These are phyloP conservation scores for Cetraspora pellucida DNA, from an alignment of 192 early-diverging fungal genomes.

Conservation along the genomic window DNA sequence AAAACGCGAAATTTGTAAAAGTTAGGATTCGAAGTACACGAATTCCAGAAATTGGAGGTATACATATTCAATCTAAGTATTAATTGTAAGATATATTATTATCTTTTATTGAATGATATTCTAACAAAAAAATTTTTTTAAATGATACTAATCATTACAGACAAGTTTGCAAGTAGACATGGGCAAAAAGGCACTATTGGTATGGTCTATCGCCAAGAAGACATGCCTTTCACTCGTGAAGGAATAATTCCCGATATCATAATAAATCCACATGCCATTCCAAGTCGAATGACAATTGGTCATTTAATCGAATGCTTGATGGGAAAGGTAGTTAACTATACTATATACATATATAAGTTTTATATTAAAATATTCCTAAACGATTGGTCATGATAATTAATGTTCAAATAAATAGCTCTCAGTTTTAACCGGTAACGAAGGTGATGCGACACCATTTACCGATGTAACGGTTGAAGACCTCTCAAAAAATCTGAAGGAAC, in stretches of 20 bases:
- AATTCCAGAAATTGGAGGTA: conserved; percentile 97
- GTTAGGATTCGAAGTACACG: conserved; percentile 93
- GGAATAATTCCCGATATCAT: conserved; percentile 96
- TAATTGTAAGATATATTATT: too few relatives aligned
- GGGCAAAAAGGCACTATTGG: conserved; percentile 99
- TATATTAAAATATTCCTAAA: neutral
- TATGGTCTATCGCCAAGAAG: conserved; percentile 95
- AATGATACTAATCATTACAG: too few relatives aligned
- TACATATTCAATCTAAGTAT: too few relatives aligned
- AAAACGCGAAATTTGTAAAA: conserved; percentile 95
- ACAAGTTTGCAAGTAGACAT: conserved; percentile 98
- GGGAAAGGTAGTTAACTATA: conserved; percentile 58
- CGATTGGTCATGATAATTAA: neutral
- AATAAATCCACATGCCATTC: conserved; percentile 99
- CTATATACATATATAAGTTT: neutral
- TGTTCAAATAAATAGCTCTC: conserved; percentile 50
- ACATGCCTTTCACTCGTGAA: conserved; percentile 96
- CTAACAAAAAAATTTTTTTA: too few relatives aligned
- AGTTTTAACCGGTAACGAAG: conserved; percentile 89
- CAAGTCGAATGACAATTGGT: conserved; percentile 99
- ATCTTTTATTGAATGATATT: too few relatives aligned
- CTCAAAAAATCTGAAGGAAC: conserved; percentile 68
- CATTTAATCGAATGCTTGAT: conserved; percentile 98
- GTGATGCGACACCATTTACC: conserved; percentile 98
- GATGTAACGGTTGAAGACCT: conserved; percentile 97